Percentiles rank a stretch among this genome's conserved stretches.
phyloP scores from a whole-genome alignment of 257 asterid genomes.

The Nicotiana sylvestris region DNA sequence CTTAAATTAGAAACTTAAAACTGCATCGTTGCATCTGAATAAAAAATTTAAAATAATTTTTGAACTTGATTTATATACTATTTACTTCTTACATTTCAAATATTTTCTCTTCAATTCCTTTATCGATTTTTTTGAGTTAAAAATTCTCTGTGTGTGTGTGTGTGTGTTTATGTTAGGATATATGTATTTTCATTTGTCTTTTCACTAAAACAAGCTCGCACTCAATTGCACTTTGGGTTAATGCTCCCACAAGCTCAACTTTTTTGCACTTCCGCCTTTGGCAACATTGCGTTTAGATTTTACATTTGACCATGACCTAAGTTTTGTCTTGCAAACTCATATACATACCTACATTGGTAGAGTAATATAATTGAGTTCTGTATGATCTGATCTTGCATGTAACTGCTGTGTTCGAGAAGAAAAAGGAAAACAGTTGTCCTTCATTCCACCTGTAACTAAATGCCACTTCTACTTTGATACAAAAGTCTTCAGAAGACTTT shows the following conservation, averaged over 20 bases:
- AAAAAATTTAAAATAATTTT: not conserved
- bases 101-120: not conserved
- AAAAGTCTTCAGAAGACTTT: not conserved
- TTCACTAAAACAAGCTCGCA: not conserved
- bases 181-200: no score
- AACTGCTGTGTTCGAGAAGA: not conserved
- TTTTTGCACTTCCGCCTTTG: not conserved
- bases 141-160: not conserved
- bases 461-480: not conserved
- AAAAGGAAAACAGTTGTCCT: not conserved
- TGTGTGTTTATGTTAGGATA: not conserved
- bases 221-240: not conserved
- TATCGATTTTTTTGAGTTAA: not conserved
- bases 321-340: not conserved
- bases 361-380: not conserved
- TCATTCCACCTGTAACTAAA: not conserved
- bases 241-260: not conserved
- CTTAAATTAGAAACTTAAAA: slow-evolving; percentile 3
- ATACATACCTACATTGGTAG: not conserved
- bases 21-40: not conserved
- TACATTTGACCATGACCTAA: not conserved
- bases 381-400: not conserved
- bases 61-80: not conserved
- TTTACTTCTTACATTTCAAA: not conserved
- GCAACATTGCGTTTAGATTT: not conserved